Evolutionary conservation across 768 basidiomycete genomes (phyloP).

Genomic region (Lactifluus subvellereus): DNA sequence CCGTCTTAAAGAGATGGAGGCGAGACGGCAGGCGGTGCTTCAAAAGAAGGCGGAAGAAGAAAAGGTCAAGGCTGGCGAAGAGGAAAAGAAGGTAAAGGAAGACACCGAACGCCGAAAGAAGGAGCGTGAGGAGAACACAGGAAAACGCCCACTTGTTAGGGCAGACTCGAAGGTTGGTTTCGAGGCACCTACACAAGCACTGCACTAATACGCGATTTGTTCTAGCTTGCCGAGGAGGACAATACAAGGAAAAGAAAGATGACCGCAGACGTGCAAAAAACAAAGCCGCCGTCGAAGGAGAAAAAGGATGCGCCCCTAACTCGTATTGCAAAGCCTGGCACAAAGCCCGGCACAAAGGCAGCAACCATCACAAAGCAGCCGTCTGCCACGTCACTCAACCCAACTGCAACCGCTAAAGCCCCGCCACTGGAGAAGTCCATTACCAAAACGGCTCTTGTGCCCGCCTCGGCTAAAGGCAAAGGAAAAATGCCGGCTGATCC

Average conservation of each 20-base stretch:
- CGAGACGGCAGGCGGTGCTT: slow-evolving; percentile 60
- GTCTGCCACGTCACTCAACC: slow-evolving; percentile 12
- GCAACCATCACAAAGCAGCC: slow-evolving; percentile 24
- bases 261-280: slow-evolving; percentile 36
- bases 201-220: neutral
- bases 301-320: slow-evolving; percentile 32
- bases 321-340: slow-evolving; percentile 31
- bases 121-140: slow-evolving; percentile 72
- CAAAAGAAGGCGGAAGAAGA: slow-evolving; percentile 80
- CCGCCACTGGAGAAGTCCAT: slow-evolving; percentile 29
- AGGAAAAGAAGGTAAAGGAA: slow-evolving; percentile 67
- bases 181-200: neutral
- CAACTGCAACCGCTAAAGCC: slow-evolving; percentile 22
- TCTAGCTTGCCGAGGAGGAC: slow-evolving; percentile 54
- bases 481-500: slow-evolving; percentile 45
- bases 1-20: slow-evolving; percentile 76
- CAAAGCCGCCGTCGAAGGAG: slow-evolving; percentile 53
- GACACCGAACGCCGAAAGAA: slow-evolving; percentile 74
- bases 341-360: slow-evolving; percentile 29
- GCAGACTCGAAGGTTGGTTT: slow-evolving; percentile 51
- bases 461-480: slow-evolving; percentile 41
- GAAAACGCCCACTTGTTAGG: slow-evolving; percentile 56
- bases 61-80: slow-evolving; percentile 52
- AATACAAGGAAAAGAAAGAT: slow-evolving; percentile 66
- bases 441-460: slow-evolving; percentile 37